These are phyloP conservation scores for Aspergillus arachidicola DNA, from an alignment of 2,329 filamentous ascomycete species.

Conservation along the genomic window DNA sequence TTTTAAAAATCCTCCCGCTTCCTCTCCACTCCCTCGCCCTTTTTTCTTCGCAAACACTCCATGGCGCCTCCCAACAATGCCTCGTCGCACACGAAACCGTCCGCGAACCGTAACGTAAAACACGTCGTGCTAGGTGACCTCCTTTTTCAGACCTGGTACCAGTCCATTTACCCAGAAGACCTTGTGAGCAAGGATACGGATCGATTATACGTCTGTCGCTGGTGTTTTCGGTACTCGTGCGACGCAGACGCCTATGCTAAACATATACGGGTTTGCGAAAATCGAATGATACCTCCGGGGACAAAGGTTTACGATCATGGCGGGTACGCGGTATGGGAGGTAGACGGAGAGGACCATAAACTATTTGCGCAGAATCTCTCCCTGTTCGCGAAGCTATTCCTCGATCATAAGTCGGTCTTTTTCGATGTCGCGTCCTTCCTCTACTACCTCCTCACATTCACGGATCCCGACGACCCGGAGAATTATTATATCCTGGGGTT, in stretches of 20 bases:
- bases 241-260: conserved; percentile 40
- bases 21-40: not conserved
- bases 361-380: conserved; percentile 95
- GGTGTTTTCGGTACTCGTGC: conserved; percentile 88
- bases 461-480: conserved; percentile 50
- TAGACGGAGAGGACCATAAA: conserved; percentile 86
- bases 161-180: conserved; percentile 81
- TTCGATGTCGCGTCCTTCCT: conserved; percentile 94
- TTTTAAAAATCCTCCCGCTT: not conserved
- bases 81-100: conserved; percentile 31
- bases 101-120: conserved; percentile 74
- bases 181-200: conserved; percentile 56
- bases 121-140: conserved; percentile 84
- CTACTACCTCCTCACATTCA: conserved; percentile 88
- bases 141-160: conserved; percentile 88
- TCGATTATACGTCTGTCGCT: conserved; percentile 81
- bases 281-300: conserved; percentile 62
- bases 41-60: conserved; percentile 9
- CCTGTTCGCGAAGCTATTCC: conserved; percentile 94
- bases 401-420: conserved; percentile 97
- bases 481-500: conserved; percentile 77
- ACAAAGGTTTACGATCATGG: conserved; percentile 75
- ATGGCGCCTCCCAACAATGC: conserved; percentile 34
- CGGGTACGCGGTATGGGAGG: conserved; percentile 85
- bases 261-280: conserved; percentile 56